A percentile compares a stretch with the other conserved stretches of the same genome.
These are phyloP conservation scores for Crithidia expoeki DNA, from an alignment of 208 protist species.

Conservation along the genomic window DNA sequence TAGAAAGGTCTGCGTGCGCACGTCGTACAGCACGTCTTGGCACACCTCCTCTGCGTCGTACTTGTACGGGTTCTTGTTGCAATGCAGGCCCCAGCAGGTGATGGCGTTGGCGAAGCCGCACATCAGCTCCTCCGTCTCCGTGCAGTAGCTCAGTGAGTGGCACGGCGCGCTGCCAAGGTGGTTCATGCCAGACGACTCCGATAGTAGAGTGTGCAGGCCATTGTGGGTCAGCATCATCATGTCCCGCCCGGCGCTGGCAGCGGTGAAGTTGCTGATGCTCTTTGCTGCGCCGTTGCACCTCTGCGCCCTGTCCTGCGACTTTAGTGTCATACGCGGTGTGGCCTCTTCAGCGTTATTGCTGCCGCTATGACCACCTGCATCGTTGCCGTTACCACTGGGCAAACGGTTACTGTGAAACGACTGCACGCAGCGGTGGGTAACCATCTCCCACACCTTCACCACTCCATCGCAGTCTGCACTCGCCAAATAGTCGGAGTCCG, in stretches of 20 bases:
- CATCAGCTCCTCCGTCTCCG: slow-evolving; percentile 62
- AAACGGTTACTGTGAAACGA: slow-evolving; percentile 40
- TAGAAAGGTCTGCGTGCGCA: slow-evolving; percentile 49
- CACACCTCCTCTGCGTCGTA: slow-evolving; percentile 59
- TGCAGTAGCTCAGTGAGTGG: slow-evolving; percentile 50
- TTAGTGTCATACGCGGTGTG: slow-evolving; percentile 2
- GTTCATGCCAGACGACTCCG: slow-evolving; percentile 5
- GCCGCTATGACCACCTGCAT: not conserved
- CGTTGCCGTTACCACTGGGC: not conserved
- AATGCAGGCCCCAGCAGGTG: slow-evolving; percentile 41
- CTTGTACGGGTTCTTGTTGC: slow-evolving; percentile 31
- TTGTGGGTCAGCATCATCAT: slow-evolving; percentile 30
- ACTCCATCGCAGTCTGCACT: slow-evolving; percentile 67
- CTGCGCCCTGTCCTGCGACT: slow-evolving; percentile 1
- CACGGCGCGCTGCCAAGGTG: slow-evolving; percentile 22
- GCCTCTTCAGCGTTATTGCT: not conserved
- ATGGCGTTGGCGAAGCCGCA: slow-evolving; percentile 59
- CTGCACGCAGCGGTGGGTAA: slow-evolving; percentile 74
- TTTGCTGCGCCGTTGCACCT: not conserved
- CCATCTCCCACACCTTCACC: slow-evolving; percentile 88
- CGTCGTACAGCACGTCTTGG: slow-evolving; percentile 44
- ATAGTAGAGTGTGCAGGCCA: slow-evolving; percentile 32
- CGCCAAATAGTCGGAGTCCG: slow-evolving; percentile 65
- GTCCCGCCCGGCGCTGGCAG: slow-evolving; percentile 11
- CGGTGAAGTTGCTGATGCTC: not conserved